Evolutionary conservation across 352 stramenopile genomes (phyloP), one percentile per base, ranked within the genome.

Genomic region (Pythium plurisporium): DNA sequence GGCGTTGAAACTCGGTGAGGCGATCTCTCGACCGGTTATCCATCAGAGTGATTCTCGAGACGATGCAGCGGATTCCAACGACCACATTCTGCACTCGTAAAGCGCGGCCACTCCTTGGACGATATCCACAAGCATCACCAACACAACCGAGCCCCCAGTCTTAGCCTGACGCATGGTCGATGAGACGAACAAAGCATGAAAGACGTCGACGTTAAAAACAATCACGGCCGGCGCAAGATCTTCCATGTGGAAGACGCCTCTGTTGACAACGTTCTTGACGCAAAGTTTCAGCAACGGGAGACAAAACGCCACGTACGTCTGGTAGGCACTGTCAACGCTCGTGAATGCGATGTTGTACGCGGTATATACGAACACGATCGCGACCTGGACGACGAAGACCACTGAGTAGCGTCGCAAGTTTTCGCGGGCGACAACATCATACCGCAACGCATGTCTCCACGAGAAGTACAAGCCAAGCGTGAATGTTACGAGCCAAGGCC

Each of bases 131-230:
- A 37, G 8, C 31, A 54, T 61, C 8, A 61, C 25, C n/a, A 54
- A 23, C 1, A 48, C 7, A 2, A 45, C 30, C 20, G 53, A 52
- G 7, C 23, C 44, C 4, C 56, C 8, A 1, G 63, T 66, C 6
- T 62, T 43, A 15, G 69, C 52, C 26, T 71, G 66, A 29, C 71
- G 59, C 67, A 74, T 67, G 14, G 53, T 67, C 25, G 69, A 69
- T 5, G 64, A 67, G 15, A 69, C 46, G 36, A 69, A 74, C 23
- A 74, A 31, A 1, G 63, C 63, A 33, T 67, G 64, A 12, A 74
- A 55, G 17, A 69, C 40, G 31, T 71, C 67, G 5, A 66, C 53
- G 25, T 72, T 74, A 51, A 74, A 69, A 23, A 70, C 62, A 9
- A 74, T 64, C 36, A 65, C 47, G 2, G 62, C 53, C 14, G 67